phyloP scores from a whole-genome alignment of 805 yeast genomes.

The Wilhelminamyces savonicus region DNA sequence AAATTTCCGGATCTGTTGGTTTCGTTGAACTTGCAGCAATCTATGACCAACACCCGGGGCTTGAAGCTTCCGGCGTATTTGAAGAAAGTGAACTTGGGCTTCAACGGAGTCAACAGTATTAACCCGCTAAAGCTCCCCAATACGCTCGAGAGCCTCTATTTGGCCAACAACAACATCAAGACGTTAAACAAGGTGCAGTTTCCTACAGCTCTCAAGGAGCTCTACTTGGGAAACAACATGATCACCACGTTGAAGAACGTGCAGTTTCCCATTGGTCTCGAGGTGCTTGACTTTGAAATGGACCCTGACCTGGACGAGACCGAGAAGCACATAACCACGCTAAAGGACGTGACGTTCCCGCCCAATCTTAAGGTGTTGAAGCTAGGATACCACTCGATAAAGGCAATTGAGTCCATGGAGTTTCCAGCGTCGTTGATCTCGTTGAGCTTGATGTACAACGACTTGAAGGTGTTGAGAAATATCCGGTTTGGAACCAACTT shows the following conservation, averaged over 20 bases:
- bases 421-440: constrained; percentile 28
- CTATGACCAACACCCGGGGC: constrained; percentile 41
- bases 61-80: constrained; percentile 31
- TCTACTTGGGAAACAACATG: constrained; percentile 36
- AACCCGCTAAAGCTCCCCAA: constrained; percentile 39
- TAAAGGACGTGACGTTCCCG: constrained; percentile 37
- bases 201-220: constrained; percentile 27
- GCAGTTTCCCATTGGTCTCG: constrained; percentile 29
- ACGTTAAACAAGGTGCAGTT: constrained; percentile 37
- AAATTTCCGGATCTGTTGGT: constrained; percentile 36
- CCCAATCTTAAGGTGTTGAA: constrained; percentile 27
- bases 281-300: constrained; percentile 36
- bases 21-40: constrained; percentile 33
- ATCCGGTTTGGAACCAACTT: constrained; percentile 30
- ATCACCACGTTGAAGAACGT: constrained; percentile 41
- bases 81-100: constrained; percentile 25
- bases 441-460: constrained; percentile 34
- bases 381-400: constrained; percentile 35
- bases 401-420: constrained; percentile 31
- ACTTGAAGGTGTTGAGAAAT: constrained; percentile 28
- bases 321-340: constrained; percentile 35
- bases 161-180: constrained; percentile 36
- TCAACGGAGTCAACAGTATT: constrained; percentile 39
- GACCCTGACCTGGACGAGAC: constrained; percentile 35
- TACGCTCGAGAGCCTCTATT: constrained; percentile 29